Base-by-base conservation (phyloP, 2,329 filamentous ascomycete genomes). In the Penicillium paneum region DNA sequence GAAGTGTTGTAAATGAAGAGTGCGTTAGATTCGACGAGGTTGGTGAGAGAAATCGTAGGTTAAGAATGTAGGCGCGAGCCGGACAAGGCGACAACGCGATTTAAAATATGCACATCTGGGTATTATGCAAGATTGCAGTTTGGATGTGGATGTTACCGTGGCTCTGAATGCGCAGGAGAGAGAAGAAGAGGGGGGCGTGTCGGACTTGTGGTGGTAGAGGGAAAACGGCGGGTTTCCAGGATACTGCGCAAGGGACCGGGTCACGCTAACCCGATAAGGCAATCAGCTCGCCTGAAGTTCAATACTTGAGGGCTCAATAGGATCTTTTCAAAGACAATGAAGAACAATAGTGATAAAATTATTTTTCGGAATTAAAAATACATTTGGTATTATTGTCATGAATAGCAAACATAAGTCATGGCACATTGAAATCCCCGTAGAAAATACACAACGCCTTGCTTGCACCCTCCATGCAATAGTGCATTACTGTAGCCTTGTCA, bases 381-480 rank as follows among this genome's bases (percentile, higher is more conserved):
- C 36, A 49, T 13, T 32, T 21, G 13, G 15, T 13, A 12, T 31
- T 24, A 24, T 45, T 44, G 21, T 35, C 48, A 21, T 44, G 21
- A 48, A 48, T 36, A 44, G 39, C 15, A 43, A 50, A n/a, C 48
- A 21, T 50, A 49, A 34, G 40, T 67, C 55, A 69, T 58, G 54
- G 34, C 43, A 78, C 70, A 40, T 77, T 65, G 50, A 82, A 83
- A 11, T 76, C 73, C 5, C 83, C 83, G 61, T 82, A 81, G 62
- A 80, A 86, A 21, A 81, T 78, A 71, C 83, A 85, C 28, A 86
- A 68, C 21, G 83, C 83, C 74, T 97, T 97, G 72, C 92, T 97
- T 7, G 89, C 89, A 12, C 91, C 91, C 64, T 89, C 81, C 77
- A 96, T 90, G 68, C 92, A 96, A 70, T 97, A 97, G 76, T 99